These are phyloP conservation scores for Diaporthe vexans DNA, from an alignment of 2,329 filamentous ascomycete genomes.

Conservation along the genomic window DNA sequence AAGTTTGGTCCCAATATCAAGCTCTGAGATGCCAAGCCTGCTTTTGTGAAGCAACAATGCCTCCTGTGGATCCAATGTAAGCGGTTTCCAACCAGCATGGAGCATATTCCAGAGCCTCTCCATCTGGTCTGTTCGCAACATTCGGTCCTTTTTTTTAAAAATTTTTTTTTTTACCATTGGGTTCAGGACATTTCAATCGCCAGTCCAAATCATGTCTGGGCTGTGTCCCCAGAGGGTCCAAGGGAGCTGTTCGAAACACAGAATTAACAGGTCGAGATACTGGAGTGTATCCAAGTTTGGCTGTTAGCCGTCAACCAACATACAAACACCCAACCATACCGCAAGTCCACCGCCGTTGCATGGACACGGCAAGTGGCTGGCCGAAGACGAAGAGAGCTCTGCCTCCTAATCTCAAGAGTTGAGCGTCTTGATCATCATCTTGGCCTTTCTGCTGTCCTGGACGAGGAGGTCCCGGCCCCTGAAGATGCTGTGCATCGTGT, in stretches of 20 bases:
- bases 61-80: conserved; percentile 1
- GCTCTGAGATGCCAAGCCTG: background rate
- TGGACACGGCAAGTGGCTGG: conserved; percentile 11
- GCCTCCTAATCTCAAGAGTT: conserved; percentile 58
- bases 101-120: conserved; percentile 12
- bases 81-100: conserved; percentile 23
- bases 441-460: conserved; percentile 73
- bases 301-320: background rate
- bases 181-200: background rate
- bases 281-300: background rate
- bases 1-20: background rate
- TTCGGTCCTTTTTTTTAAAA: background rate
- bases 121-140: background rate
- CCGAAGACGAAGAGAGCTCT: conserved; percentile 27
- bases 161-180: background rate
- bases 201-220: background rate
- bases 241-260: background rate
- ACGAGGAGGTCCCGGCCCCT: conserved; percentile 76
- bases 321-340: background rate
- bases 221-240: background rate
- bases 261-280: background rate
- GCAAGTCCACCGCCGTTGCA: conserved; percentile 6
- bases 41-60: conserved; percentile 1
- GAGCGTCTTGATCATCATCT: conserved; percentile 81
- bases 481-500: conserved; percentile 80